These are phyloP conservation scores for Ogataea wickerhamii DNA, from an alignment of 805 yeast genomes.

Conservation along the genomic window DNA sequence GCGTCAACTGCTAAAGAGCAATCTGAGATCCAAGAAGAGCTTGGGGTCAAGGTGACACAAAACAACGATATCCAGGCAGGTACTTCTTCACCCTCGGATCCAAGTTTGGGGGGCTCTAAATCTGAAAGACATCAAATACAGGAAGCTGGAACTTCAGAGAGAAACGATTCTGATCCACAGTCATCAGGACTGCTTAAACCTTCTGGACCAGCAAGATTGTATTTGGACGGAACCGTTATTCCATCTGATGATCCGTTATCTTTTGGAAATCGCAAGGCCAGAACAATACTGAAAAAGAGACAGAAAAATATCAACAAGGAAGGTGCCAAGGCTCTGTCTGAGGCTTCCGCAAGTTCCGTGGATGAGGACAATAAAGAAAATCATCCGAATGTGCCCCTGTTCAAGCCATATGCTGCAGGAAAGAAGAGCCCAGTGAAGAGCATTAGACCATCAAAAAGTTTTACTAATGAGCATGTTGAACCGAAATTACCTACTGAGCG, in stretches of 20 bases:
- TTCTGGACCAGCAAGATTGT: constrained; percentile 1
- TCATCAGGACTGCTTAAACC: no score
- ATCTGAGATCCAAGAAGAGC: no score
- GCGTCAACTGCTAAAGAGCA: no score
- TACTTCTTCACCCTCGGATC: no score
- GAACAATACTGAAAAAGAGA: constrained; percentile 3
- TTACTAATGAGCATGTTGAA: not conserved
- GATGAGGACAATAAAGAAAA: constrained; percentile 1
- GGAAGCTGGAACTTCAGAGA: no score
- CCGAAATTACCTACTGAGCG: not conserved
- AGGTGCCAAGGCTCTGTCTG: not conserved
- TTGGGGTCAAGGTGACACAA: no score
- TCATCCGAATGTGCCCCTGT: not conserved
- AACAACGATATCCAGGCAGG: no score
- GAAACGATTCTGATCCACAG: no score
- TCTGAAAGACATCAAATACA: no score
- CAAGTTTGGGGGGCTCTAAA: no score
- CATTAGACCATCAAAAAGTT: not conserved
- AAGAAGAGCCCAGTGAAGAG: not conserved
- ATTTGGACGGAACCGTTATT: constrained; percentile 12
- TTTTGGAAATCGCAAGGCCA: constrained; percentile 6
- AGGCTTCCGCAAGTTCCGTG: constrained; percentile 3
- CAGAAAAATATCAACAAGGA: not conserved
- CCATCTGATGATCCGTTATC: constrained; percentile 22
- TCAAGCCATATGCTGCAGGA: no score